Evolutionary conservation across 192 early-diverging fungal species (phyloP).

Genomic region (Coemansia sp.): DNA sequence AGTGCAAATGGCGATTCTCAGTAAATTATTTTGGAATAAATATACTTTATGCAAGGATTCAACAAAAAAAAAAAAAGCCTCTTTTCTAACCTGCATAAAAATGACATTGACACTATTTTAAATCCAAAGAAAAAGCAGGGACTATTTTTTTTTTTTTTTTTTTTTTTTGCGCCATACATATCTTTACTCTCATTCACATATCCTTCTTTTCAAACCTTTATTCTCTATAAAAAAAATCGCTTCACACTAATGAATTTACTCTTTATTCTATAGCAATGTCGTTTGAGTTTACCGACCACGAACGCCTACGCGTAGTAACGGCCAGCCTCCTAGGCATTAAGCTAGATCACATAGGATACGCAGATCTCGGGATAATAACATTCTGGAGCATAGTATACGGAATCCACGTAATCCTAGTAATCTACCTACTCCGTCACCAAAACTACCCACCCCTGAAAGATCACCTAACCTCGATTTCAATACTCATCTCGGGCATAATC

Average conservation of each 20-base stretch:
- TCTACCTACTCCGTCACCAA: slow-evolving; percentile 28
- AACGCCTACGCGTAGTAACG: slow-evolving; percentile 28
- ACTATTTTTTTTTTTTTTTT: not conserved
- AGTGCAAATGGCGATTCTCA: not conserved
- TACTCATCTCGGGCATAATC: slow-evolving; percentile 13
- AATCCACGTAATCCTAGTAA: slow-evolving; percentile 16
- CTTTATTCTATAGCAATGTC: slow-evolving; percentile 18
- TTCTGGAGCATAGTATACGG: slow-evolving; percentile 9
- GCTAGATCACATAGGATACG: slow-evolving; percentile 34
- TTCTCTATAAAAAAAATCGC: not conserved
- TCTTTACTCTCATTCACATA: too few relatives aligned
- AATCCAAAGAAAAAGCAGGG: too few relatives aligned
- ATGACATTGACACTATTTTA: too few relatives aligned
- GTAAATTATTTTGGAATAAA: not conserved
- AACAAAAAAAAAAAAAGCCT: too few relatives aligned
- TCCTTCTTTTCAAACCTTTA: not conserved
- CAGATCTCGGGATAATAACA: slow-evolving; percentile 24
- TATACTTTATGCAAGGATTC: too few relatives aligned
- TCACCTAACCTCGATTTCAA: not conserved
- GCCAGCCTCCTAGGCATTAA: slow-evolving; percentile 25
- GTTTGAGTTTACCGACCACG: slow-evolving; percentile 28
- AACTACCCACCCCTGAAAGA: slow-evolving; percentile 25
- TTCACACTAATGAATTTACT: not conserved
- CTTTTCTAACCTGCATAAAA: not conserved
- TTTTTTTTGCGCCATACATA: not conserved